Conservation (phyloP, 176 grass and related monocot genomes). For the Eragrostis nindensis region DNA sequence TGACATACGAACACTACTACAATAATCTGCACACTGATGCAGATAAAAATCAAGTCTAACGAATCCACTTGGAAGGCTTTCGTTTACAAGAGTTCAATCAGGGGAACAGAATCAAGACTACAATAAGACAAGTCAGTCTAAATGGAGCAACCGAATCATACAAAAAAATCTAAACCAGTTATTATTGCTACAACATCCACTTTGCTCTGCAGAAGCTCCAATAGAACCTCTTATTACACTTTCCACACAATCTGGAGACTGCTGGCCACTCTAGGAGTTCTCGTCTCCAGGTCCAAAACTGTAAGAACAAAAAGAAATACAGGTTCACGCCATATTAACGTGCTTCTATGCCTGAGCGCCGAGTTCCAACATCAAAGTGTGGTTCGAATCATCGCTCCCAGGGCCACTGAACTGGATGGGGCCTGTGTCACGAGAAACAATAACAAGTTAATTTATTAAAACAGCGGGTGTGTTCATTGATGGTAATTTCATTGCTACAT, state of each 20-base stretch:
- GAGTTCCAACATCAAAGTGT: slow-evolving; percentile 90
- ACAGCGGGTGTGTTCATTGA: background rate
- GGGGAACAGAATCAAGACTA: background rate
- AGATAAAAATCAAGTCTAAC: background rate
- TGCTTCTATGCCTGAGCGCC: slow-evolving; percentile 56
- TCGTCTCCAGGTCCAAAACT: slow-evolving; percentile 48
- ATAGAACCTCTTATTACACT: slow-evolving; percentile 49
- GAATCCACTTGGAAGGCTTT: background rate
- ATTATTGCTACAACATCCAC: slow-evolving; percentile 43
- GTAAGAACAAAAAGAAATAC: slow-evolving; percentile 12
- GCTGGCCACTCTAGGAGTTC: background rate
- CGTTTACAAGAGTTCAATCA: background rate
- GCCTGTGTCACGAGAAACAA: slow-evolving; percentile 43
- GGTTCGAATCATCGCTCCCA: slow-evolving; percentile 76
- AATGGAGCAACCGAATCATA: background rate
- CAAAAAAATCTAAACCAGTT: slow-evolving; percentile 24
- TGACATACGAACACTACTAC: background rate
- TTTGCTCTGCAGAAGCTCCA: slow-evolving; percentile 2
- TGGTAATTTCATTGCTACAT: background rate
- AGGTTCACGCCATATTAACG: background rate
- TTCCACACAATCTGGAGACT: slow-evolving; percentile 28
- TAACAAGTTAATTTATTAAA: background rate
- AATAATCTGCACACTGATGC: no score
- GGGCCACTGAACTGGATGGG: slow-evolving; percentile 93
- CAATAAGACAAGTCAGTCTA: background rate